Evolutionary conservation across 108 stramenopile species (phyloP).

Genomic region (Epithemia pelagica): DNA sequence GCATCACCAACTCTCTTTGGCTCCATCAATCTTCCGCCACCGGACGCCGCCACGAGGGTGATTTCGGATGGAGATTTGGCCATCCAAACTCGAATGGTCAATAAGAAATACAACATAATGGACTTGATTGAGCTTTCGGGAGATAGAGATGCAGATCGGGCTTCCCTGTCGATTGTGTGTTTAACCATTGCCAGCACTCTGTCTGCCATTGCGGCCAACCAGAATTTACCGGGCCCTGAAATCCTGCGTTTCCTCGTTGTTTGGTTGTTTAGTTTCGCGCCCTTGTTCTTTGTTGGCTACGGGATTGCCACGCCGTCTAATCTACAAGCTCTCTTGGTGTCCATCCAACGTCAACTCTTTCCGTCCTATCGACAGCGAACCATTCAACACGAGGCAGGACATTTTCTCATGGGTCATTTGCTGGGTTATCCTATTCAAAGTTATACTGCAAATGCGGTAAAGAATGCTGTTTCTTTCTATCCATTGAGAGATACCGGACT

Average conservation of each 20-base stretch:
- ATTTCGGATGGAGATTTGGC: constrained; percentile 84
- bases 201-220: constrained; percentile 55
- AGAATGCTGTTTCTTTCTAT: constrained; percentile 84
- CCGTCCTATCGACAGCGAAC: constrained; percentile 71
- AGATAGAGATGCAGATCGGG: constrained; percentile 73
- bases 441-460: constrained; percentile 69
- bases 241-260: constrained; percentile 73
- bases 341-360: constrained; percentile 65
- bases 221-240: constrained; percentile 62
- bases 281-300: constrained; percentile 70
- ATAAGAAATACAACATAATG: constrained; percentile 66
- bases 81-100: constrained; percentile 68
- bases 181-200: constrained; percentile 45
- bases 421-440: constrained; percentile 64
- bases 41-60: constrained; percentile 44
- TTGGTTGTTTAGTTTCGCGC: constrained; percentile 68
- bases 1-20: constrained; percentile 19
- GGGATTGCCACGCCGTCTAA: constrained; percentile 67
- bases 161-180: constrained; percentile 55
- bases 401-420: constrained; percentile 73
- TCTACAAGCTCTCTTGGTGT: constrained; percentile 49
- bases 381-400: constrained; percentile 84
- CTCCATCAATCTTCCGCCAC: constrained; percentile 46
- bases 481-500: constrained; percentile 57
- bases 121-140: constrained; percentile 80